Evolutionary conservation across 495 filamentous ascomycete species (phyloP), one percentile per base, ranked within the genome.

Genomic region (Podospora fimiseda): DNA sequence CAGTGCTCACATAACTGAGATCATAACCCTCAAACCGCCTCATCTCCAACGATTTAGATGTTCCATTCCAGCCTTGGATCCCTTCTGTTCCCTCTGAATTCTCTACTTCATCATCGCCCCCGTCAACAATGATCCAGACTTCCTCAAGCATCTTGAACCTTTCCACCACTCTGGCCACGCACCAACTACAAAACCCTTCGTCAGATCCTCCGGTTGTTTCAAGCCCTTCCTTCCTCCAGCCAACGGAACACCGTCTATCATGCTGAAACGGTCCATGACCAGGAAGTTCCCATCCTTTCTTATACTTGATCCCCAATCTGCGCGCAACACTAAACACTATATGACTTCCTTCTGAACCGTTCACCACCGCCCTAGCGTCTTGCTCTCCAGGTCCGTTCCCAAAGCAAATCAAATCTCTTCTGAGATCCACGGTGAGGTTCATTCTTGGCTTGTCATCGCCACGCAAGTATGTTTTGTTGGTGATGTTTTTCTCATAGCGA

Each of bases 401-500:
- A 8, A 64, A 49, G 15, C 57, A 60, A n/a, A 65, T 21, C 16
- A 65, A 19, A 24, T 65, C 60, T 15, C 14, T 20, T 13, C 19
- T 21, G 1, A 65, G 43, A n/a, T 65, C 57, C 1, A 65, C 38
- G 19, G 7, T 14, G 14, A 65, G 27, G 20, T 48, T 21, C 37
- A 58, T 24, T 18, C 38, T 22, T 18, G 45, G 33, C 36, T 27
- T 50, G 15, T 11, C 24, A 6, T 13, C 11, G 2, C 24, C n/a
- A 3, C 48, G n/a, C 5, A 65, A 22, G n/a, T 55, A 30, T 2
- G 58, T 63, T 19, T 47, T 52, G 14, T 42, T 20, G 15, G 16
- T 11, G 9, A 42, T 19, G 33, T 42, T 41, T 15, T 37, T 22
- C 30, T 51, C 43, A 42, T 48, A 27, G 3, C 55, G 44, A 36